Conservation (phyloP, 1,284 basidiomycete species). For the Bjerkandera adusta region DNA sequence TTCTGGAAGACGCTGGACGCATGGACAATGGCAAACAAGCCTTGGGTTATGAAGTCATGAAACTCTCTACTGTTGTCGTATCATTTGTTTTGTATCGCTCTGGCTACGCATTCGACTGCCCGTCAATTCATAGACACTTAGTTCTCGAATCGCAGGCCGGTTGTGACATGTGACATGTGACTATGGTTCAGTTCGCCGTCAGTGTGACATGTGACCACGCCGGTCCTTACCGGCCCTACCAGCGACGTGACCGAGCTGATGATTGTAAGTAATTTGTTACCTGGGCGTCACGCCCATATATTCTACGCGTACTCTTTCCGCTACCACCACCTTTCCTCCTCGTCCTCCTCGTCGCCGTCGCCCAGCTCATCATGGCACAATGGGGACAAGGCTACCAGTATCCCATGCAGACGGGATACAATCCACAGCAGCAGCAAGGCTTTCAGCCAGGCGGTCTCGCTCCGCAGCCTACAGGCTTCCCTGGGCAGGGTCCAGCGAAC, state of each 20-base stretch:
- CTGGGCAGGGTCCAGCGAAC: constrained; percentile 30
- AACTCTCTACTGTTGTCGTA: background rate
- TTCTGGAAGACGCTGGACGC: constrained; percentile 92
- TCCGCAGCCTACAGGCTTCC: constrained; percentile 41
- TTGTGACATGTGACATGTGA: too few relatives aligned
- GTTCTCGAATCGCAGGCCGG: background rate
- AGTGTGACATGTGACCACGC: too few relatives aligned
- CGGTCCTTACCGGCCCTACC: too few relatives aligned
- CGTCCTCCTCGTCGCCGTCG: constrained; percentile 3
- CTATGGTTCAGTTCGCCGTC: too few relatives aligned
- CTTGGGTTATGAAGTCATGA: constrained; percentile 55
- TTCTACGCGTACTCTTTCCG: too few relatives aligned
- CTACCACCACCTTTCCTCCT: too few relatives aligned
- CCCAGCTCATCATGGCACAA: constrained; percentile 43
- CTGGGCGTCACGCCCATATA: too few relatives aligned
- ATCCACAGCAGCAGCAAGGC: constrained; percentile 40
- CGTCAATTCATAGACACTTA: background rate
- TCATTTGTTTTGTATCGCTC: too few relatives aligned
- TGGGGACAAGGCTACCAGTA: constrained; percentile 66
- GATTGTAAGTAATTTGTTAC: too few relatives aligned
- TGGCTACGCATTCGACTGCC: too few relatives aligned
- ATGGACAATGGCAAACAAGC: constrained; percentile 81
- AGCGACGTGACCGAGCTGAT: too few relatives aligned
- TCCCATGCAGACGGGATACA: constrained; percentile 59
- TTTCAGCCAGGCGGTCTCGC: constrained; percentile 36